phyloP scores from a whole-genome alignment of 495 filamentous ascomycete genomes.

The Viridothelium virens region DNA sequence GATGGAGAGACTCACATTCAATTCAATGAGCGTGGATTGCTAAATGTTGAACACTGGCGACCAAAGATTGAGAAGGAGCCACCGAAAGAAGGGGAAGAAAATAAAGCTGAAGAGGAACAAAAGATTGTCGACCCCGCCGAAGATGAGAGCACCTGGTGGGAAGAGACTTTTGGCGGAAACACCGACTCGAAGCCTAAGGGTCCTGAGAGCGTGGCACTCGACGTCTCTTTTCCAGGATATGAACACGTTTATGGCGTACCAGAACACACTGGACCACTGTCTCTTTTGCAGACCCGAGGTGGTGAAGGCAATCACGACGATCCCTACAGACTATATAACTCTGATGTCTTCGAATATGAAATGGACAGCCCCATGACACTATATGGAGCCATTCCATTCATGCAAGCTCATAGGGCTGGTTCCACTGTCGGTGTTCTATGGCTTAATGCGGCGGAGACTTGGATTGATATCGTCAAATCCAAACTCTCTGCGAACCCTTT shows the following conservation, averaged over 20 bases:
- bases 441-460: slow-evolving; percentile 95
- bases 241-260: slow-evolving; percentile 92
- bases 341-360: slow-evolving; percentile 96
- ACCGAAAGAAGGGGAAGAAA: slow-evolving; percentile 46
- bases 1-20: slow-evolving; percentile 76
- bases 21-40: slow-evolving; percentile 74
- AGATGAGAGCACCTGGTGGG: slow-evolving; percentile 93
- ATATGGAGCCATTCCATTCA: slow-evolving; percentile 89
- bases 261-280: slow-evolving; percentile 80
- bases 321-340: slow-evolving; percentile 93
- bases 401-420: slow-evolving; percentile 90
- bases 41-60: slow-evolving; percentile 96
- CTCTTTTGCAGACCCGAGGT: slow-evolving; percentile 82
- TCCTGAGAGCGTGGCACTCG: slow-evolving; percentile 82
- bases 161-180: slow-evolving; percentile 87
- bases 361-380: slow-evolving; percentile 97
- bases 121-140: slow-evolving; percentile 35
- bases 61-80: slow-evolving; percentile 66
- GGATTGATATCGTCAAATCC: slow-evolving; percentile 88
- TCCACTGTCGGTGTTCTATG: slow-evolving; percentile 98
- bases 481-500: slow-evolving; percentile 69
- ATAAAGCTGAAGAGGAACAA: slow-evolving; percentile 40
- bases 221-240: slow-evolving; percentile 87
- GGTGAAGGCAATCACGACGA: slow-evolving; percentile 76
- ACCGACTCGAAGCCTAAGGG: slow-evolving; percentile 87